Conservation (phyloP, 306 rosid species). For the Trifolium repens region DNA sequence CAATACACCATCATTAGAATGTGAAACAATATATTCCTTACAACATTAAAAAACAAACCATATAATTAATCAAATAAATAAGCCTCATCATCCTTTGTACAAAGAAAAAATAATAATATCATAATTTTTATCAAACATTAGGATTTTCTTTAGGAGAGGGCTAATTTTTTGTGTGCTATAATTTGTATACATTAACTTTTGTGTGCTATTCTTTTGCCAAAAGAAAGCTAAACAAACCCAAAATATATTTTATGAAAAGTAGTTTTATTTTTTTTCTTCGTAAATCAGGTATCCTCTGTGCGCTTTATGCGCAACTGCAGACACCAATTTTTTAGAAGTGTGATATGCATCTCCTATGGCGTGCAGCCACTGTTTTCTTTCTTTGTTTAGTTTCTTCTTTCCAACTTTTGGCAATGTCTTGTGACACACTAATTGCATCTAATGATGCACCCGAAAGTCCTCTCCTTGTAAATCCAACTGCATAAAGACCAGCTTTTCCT, state of each 20-base stretch:
- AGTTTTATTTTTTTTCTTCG: no score
- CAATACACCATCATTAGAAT: constrained; percentile 32
- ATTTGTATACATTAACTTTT: constrained; percentile 18
- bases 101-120: constrained; percentile 12
- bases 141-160: constrained; percentile 61
- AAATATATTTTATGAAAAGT: not conserved
- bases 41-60: constrained; percentile 39
- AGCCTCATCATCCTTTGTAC: constrained; percentile 80
- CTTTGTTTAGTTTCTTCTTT: constrained; percentile 82
- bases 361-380: constrained; percentile 63
- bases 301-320: no score
- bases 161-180: constrained; percentile 37
- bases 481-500: constrained; percentile 81
- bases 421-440: constrained; percentile 86
- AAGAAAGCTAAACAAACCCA: not conserved
- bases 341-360: constrained; percentile 87
- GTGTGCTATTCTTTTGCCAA: not conserved
- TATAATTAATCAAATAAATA: constrained; percentile 29
- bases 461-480: constrained; percentile 92
- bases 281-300: no score
- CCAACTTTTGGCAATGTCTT: constrained; percentile 86
- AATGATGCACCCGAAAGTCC: constrained; percentile 88
- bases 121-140: constrained; percentile 40
- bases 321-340: constrained; percentile 52
- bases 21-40: constrained; percentile 46